Percentiles rank a stretch among this genome's conserved stretches.
These are phyloP conservation scores for Suhomyces prunicola DNA, from an alignment of 805 yeast genomes.

Conservation along the genomic window DNA sequence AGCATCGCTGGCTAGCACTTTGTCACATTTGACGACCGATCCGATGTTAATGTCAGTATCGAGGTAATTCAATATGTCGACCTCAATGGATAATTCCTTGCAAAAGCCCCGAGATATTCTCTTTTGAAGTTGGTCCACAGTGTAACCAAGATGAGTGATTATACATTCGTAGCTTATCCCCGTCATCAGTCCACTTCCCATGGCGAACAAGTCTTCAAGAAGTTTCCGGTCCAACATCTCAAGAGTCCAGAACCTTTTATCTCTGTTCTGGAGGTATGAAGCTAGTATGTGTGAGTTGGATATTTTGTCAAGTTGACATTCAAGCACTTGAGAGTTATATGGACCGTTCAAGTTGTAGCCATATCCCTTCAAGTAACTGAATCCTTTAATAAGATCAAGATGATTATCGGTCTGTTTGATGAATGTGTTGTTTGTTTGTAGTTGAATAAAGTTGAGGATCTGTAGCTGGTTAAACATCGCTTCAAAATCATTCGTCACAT, in stretches of 20 bases:
- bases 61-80: slow-evolving; percentile 33
- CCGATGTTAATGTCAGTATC: slow-evolving; percentile 34
- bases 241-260: slow-evolving; percentile 24
- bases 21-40: slow-evolving; percentile 43
- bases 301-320: slow-evolving; percentile 13
- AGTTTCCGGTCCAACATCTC: slow-evolving; percentile 16
- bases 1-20: slow-evolving; percentile 42
- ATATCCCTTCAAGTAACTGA: slow-evolving; percentile 25
- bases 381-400: slow-evolving; percentile 11
- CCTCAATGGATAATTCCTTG: slow-evolving; percentile 43
- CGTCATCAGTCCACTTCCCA: neutral
- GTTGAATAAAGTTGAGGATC: slow-evolving; percentile 28
- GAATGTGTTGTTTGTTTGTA: slow-evolving; percentile 6
- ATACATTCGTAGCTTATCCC: slow-evolving; percentile 34
- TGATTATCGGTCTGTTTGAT: slow-evolving; percentile 5
- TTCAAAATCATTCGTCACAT: slow-evolving; percentile 22
- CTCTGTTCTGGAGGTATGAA: slow-evolving; percentile 12
- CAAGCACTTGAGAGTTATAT: slow-evolving; percentile 12
- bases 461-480: slow-evolving; percentile 38
- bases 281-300: slow-evolving; percentile 12
- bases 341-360: slow-evolving; percentile 40
- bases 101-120: slow-evolving; percentile 46
- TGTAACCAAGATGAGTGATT: slow-evolving; percentile 31
- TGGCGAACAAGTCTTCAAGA: neutral
- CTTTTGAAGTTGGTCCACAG: slow-evolving; percentile 12